Conservation (phyloP, 345 rosid species). For the Erysimum cheiranthoides region DNA sequence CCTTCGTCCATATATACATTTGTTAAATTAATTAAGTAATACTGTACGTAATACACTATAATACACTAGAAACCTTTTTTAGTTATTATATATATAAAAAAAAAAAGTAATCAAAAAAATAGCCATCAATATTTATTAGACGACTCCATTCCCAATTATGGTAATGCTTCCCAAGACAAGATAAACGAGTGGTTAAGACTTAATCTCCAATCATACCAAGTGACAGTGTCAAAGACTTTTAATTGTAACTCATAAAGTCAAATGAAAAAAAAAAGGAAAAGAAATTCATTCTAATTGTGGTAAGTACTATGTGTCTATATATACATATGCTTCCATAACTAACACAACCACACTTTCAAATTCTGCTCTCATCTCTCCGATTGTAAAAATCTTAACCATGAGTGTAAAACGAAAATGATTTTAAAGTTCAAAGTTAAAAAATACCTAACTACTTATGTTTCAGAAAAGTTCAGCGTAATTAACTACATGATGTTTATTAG, state of each 20-base stretch:
- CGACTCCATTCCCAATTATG: slow-evolving; percentile 14
- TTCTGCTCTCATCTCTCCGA: neutral
- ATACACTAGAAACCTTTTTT: slow-evolving; percentile 11
- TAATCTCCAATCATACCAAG: slow-evolving; percentile 43
- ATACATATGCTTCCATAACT: slow-evolving; percentile 14
- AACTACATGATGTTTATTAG: neutral
- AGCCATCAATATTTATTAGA: slow-evolving; percentile 3
- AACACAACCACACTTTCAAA: slow-evolving; percentile 4
- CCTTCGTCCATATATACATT: slow-evolving; percentile 20
- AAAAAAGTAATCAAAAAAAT: slow-evolving; percentile 19
- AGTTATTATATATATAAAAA: neutral
- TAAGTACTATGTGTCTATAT: slow-evolving; percentile 39
- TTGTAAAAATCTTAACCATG: neutral
- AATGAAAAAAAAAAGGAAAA: neutral
- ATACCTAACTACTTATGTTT: slow-evolving; percentile 3
- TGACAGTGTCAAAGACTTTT: slow-evolving; percentile 32
- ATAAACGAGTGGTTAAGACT: slow-evolving; percentile 32
- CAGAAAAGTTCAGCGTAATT: neutral
- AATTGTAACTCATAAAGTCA: slow-evolving; percentile 22
- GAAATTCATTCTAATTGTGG: slow-evolving; percentile 37
- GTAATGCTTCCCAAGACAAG: slow-evolving; percentile 15
- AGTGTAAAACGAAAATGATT: neutral
- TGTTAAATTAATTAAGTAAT: slow-evolving; percentile 17
- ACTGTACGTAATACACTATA: neutral
- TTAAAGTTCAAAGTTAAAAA: neutral